Evolutionary conservation across 148 eudicot species (phyloP).

Genomic region (Dysphania ambrosioides): DNA sequence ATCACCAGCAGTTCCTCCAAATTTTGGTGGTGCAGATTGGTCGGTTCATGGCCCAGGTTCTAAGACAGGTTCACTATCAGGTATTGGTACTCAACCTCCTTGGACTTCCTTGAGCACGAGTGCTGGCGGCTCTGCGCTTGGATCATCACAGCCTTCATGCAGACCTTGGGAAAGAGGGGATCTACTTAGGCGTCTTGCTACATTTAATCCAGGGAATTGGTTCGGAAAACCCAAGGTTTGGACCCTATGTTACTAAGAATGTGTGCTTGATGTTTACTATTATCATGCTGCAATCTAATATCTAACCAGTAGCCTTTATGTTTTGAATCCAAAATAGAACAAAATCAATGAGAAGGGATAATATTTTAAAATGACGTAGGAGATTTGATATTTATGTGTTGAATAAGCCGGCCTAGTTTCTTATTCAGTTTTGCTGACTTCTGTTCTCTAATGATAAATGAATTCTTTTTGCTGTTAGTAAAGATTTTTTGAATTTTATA

Average conservation of each 20-base stretch:
- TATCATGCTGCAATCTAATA: background rate
- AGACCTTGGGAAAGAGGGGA: slow-evolving; percentile 99
- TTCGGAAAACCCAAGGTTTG: slow-evolving; percentile 89
- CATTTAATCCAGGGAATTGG: slow-evolving; percentile 88
- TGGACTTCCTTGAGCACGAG: slow-evolving; percentile 69
- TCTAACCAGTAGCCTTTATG: background rate
- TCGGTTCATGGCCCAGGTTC: slow-evolving; percentile 78
- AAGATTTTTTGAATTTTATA: too few relatives aligned
- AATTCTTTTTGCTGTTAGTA: background rate
- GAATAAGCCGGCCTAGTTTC: background rate
- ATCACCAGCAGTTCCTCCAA: slow-evolving; percentile 70
- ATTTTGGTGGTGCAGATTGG: slow-evolving; percentile 79
- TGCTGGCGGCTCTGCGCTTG: slow-evolving; percentile 86
- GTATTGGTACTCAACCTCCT: slow-evolving; percentile 55
- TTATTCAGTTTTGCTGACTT: background rate
- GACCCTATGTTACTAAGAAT: slow-evolving; percentile 1
- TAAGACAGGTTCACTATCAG: slow-evolving; percentile 78
- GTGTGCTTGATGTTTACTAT: background rate
- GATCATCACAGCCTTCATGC: slow-evolving; percentile 86
- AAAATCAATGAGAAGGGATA: background rate
- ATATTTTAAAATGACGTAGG: background rate
- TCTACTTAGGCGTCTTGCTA: slow-evolving; percentile 85
- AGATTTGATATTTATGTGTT: background rate
- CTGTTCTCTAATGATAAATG: background rate
- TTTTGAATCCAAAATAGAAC: background rate